Percentiles rank a stretch among this genome's conserved stretches.
Evolutionary conservation across 179 eudicot species (phyloP).

Genomic region (Patellifolia procumbens): DNA sequence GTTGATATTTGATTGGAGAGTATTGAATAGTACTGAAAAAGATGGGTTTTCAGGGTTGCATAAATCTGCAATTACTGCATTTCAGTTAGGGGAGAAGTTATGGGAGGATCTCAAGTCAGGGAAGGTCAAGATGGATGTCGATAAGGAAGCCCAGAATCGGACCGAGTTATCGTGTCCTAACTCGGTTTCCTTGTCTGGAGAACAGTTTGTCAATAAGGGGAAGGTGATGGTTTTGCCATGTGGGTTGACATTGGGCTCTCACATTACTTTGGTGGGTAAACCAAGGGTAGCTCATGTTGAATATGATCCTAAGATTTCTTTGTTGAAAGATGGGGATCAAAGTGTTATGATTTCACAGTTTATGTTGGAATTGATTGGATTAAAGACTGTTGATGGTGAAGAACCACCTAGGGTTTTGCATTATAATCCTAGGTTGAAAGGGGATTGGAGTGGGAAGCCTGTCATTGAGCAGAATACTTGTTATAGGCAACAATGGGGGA

Average conservation of each 20-base stretch:
- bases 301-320: constrained; percentile 59
- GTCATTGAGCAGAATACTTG: constrained; percentile 95
- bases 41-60: constrained; percentile 61
- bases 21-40: constrained; percentile 35
- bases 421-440: constrained; percentile 89
- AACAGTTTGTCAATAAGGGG: constrained; percentile 46
- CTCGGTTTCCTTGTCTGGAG: constrained; percentile 57
- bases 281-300: constrained; percentile 67
- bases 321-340: constrained; percentile 74
- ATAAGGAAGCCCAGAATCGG: constrained; percentile 29
- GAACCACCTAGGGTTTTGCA: constrained; percentile 90
- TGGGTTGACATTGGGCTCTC: constrained; percentile 88
- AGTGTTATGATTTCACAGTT: constrained; percentile 72
- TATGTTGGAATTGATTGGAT: constrained; percentile 89
- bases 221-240: constrained; percentile 70
- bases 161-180: constrained; percentile 60
- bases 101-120: constrained; percentile 73
- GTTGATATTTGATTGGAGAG: constrained; percentile 52
- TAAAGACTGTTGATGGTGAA: constrained; percentile 89
- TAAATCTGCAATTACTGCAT: constrained; percentile 63
- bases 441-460: constrained; percentile 97
- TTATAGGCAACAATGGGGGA: constrained; percentile 93
- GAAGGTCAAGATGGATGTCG: constrained; percentile 30
- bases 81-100: constrained; percentile 63
- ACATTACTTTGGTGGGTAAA: constrained; percentile 72